Evolutionary conservation across 495 filamentous ascomycete species (phyloP), one percentile per base, ranked within the genome.

Genomic region (Neurospora sp.): DNA sequence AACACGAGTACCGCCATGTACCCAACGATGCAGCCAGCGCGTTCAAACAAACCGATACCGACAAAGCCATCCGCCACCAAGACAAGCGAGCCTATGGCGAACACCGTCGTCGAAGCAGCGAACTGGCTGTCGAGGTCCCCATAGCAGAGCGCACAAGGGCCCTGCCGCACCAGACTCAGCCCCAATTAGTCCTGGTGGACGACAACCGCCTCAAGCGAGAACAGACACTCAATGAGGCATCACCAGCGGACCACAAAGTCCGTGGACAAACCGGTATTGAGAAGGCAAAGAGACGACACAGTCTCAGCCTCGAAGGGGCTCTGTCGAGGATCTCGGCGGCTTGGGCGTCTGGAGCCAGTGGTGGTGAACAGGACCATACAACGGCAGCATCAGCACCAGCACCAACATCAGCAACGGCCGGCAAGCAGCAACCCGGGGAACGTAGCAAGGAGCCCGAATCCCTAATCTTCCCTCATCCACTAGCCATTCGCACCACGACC

Each of bases 31-130:
- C 86, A 6, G 86, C 87, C 8, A 75, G 81, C 8, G 82, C 86
- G 69, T 89, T 88, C 73, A 78, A 82, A 27, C 76, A 83, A 20
- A 88, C 86, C 6, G 81, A 84, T 11, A 87, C 85, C 0, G 77
- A 79, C 8, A 79, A 81, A 27, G 44, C 75, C 41, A 84, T 84
- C 80, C 80, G 79, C 38, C 73, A 79, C 37, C 74, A 74, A 70
- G 72, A 54, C 46, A 23, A 62, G 54, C 54, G 5, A 35, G 54
- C 54, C 54, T 27, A 62, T 0, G 23, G 11, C 54, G 54, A 62
- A 31, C 27, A 62, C 54, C 27, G 5, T 2, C 54, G 6, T 35
- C 23, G 12, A 62, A 62, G 23, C 23, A 62, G 27, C 27, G 54
- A 62, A 62, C 5, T 35, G 12, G 2, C 5, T 18, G 27, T 14